phyloP scores from a whole-genome alignment of 2,329 filamentous ascomycete genomes.

The Ophiostoma perfectum region DNA sequence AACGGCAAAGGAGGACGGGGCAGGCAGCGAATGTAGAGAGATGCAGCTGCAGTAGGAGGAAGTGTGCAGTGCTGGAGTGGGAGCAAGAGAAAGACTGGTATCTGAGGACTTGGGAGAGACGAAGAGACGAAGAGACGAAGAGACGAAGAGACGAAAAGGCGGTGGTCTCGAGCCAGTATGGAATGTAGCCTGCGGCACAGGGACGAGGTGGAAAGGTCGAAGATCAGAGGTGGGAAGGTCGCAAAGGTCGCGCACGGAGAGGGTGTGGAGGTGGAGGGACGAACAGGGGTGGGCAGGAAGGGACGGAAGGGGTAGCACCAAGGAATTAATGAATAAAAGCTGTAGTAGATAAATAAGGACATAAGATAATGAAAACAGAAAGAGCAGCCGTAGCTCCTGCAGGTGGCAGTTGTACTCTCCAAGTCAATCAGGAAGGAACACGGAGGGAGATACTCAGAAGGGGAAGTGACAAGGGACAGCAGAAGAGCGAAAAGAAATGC shows the following conservation, averaged over 20 bases:
- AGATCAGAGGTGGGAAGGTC: not conserved
- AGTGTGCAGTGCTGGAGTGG: too few relatives aligned
- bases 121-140: not conserved
- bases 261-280: constrained; percentile 11
- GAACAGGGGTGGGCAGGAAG: constrained; percentile 3
- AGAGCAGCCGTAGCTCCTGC: constrained; percentile 9
- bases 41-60: not conserved
- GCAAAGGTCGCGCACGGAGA: not conserved
- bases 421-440: not conserved
- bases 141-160: not conserved
- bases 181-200: constrained; percentile 6
- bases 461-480: not conserved
- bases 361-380: not conserved
- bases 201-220: not conserved
- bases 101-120: not conserved
- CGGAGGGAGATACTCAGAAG: not conserved
- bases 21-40: not conserved
- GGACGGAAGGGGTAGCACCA: not conserved
- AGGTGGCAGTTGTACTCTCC: not conserved
- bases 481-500: not conserved
- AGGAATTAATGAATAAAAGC: not conserved
- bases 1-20: not conserved
- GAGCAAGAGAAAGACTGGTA: not conserved
- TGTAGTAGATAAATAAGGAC: not conserved
- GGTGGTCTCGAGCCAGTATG: constrained; percentile 4